A percentile compares a stretch with the other conserved stretches of the same genome.
These are phyloP conservation scores for Debaryomycetaceae sp. DNA, from an alignment of 1,139 yeast genomes.

Conservation along the genomic window DNA sequence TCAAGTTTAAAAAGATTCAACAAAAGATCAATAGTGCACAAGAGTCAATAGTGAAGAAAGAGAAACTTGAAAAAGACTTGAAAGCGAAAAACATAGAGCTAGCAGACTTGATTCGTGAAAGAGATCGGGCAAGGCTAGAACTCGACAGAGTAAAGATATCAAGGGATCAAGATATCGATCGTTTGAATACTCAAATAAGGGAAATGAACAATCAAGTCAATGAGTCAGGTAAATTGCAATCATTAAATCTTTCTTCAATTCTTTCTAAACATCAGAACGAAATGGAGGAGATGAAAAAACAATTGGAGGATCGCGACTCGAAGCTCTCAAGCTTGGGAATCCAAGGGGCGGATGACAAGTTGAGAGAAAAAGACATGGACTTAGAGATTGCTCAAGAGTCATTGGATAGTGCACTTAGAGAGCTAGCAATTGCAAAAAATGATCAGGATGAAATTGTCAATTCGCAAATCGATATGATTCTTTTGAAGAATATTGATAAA, in stretches of 20 bases:
- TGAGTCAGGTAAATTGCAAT: conserved; percentile 64
- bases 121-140: conserved; percentile 86
- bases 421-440: conserved; percentile 54
- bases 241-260: conserved; percentile 60
- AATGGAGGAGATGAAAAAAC: conserved; percentile 38
- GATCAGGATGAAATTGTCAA: conserved; percentile 54
- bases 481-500: conserved; percentile 48
- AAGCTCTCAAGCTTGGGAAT: conserved; percentile 19
- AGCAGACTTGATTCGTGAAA: conserved; percentile 84
- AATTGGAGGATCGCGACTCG: conserved; percentile 28
- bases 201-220: conserved; percentile 58
- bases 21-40: conserved; percentile 92
- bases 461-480: conserved; percentile 56
- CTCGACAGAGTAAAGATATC: conserved; percentile 68
- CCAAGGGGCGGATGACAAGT: conserved; percentile 39
- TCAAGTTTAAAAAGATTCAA: conserved; percentile 79
- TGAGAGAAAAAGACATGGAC: conserved; percentile 73
- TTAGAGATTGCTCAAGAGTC: conserved; percentile 77
- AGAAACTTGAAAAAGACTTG: conserved; percentile 76
- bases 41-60: conserved; percentile 84
- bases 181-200: conserved; percentile 62
- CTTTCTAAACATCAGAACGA: conserved; percentile 63
- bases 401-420: conserved; percentile 68
- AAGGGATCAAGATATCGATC: conserved; percentile 66
- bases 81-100: conserved; percentile 83